A percentile compares a stretch with the other conserved stretches of the same genome.
Conservation (phyloP, 2,329 filamentous ascomycete genomes). For the Epichloe brachyelytri region DNA sequence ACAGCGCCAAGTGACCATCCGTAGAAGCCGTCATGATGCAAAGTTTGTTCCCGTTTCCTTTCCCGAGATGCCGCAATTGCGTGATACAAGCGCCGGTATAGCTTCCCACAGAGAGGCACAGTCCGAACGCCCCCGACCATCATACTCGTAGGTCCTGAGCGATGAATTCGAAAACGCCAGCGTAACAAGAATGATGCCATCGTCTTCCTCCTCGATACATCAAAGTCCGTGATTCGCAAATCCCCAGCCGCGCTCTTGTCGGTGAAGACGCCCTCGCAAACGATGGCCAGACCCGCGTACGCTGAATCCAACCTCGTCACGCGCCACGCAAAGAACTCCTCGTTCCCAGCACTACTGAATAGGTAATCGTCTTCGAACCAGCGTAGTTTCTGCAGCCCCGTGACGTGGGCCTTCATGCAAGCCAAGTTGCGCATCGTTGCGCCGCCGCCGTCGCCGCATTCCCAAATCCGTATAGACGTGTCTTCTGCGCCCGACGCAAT, state of each 20-base stretch:
- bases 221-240: slow-evolving; percentile 71
- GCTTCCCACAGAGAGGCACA: slow-evolving; percentile 35
- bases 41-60: slow-evolving; percentile 10
- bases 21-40: slow-evolving; percentile 59
- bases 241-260: slow-evolving; percentile 45
- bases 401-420: slow-evolving; percentile 63
- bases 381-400: slow-evolving; percentile 67
- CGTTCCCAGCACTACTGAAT: slow-evolving; percentile 75
- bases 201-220: slow-evolving; percentile 29
- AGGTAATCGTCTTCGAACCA: slow-evolving; percentile 64
- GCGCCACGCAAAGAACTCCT: slow-evolving; percentile 83
- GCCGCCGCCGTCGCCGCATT: slow-evolving; percentile 19
- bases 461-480: slow-evolving; percentile 60
- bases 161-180: slow-evolving; percentile 78
- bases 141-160: slow-evolving; percentile 48
- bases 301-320: slow-evolving; percentile 39
- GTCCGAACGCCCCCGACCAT: slow-evolving; percentile 27
- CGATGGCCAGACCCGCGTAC: slow-evolving; percentile 37
- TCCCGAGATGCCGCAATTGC: slow-evolving; percentile 37
- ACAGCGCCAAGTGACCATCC: slow-evolving; percentile 54
- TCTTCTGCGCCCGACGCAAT: slow-evolving; percentile 63
- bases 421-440: slow-evolving; percentile 37
- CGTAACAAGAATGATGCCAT: slow-evolving; percentile 32
- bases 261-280: slow-evolving; percentile 42
- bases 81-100: slow-evolving; percentile 70